Evolutionary conservation across 2,329 filamentous ascomycete species (phyloP).

Genomic region (Aspergillus sp.): DNA sequence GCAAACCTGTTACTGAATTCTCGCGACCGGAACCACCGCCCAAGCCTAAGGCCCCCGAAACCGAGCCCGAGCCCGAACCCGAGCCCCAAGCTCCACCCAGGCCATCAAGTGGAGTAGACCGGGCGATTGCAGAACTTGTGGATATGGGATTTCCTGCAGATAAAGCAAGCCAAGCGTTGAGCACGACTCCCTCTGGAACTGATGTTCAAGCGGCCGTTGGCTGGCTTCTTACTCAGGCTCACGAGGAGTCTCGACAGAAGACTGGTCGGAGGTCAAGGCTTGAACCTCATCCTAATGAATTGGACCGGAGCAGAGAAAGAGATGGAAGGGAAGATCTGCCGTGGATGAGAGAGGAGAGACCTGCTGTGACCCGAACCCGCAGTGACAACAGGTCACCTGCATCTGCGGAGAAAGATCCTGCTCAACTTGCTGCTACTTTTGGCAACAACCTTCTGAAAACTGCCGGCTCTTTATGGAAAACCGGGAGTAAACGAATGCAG

Average conservation of each 20-base stretch:
- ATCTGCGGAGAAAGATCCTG: slow-evolving; percentile 61
- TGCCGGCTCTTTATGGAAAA: slow-evolving; percentile 92
- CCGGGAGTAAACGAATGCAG: slow-evolving; percentile 83
- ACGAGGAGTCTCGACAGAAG: slow-evolving; percentile 72
- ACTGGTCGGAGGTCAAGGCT: slow-evolving; percentile 30
- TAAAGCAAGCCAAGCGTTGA: slow-evolving; percentile 71
- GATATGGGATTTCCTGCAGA: slow-evolving; percentile 91
- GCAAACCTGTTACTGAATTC: slow-evolving; percentile 52
- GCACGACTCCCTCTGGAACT: slow-evolving; percentile 68
- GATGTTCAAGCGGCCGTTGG: slow-evolving; percentile 83
- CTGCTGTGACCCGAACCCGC: slow-evolving; percentile 16
- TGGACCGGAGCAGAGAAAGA: slow-evolving; percentile 17
- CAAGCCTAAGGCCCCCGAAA: slow-evolving; percentile 8
- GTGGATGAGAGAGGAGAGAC: slow-evolving; percentile 55
- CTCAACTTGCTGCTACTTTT: slow-evolving; percentile 74
- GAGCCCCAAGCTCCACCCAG: slow-evolving; percentile 14
- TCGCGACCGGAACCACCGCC: slow-evolving; percentile 26
- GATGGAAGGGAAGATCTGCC: slow-evolving; percentile 40
- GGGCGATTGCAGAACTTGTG: slow-evolving; percentile 77
- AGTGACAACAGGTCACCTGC: slow-evolving; percentile 32
- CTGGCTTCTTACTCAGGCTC: slow-evolving; percentile 85
- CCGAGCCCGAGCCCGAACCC: slow-evolving; percentile 12
- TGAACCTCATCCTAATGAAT: slow-evolving; percentile 12
- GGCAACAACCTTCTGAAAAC: slow-evolving; percentile 84
- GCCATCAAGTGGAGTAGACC: slow-evolving; percentile 56